phyloP scores from a whole-genome alignment of 192 early-diverging fungal genomes.

The Tieghemiomyces parasiticus region DNA sequence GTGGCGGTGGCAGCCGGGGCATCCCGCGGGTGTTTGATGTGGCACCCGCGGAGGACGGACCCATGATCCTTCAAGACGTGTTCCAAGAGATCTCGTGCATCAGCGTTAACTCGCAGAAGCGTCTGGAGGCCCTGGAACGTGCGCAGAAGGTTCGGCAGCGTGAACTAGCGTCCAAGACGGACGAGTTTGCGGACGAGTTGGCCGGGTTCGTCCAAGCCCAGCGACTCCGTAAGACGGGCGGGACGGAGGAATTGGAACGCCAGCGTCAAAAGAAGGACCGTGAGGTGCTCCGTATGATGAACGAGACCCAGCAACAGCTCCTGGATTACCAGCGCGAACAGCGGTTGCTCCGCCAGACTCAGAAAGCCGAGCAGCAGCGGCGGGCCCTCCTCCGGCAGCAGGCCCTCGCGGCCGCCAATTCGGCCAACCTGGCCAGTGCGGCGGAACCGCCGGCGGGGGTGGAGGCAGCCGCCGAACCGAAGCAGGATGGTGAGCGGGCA shows the following conservation, averaged over 20 bases:
- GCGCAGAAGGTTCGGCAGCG: conserved; percentile 47
- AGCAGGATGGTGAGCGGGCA: no score
- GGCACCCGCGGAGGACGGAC: conserved; percentile 38
- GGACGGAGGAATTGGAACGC: conserved; percentile 55
- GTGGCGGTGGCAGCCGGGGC: conserved; percentile 17
- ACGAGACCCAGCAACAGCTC: conserved; percentile 13
- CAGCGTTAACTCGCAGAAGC: conserved; percentile 42
- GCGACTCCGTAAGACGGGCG: conserved; percentile 60
- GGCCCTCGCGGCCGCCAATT: background rate
- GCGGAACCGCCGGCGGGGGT: no score
- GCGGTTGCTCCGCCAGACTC: conserved; percentile 9
- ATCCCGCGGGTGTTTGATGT: conserved; percentile 35
- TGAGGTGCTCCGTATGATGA: conserved; percentile 38
- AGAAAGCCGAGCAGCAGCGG: conserved; percentile 7
- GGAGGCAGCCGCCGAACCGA: no score
- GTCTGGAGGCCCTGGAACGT: conserved; percentile 46
- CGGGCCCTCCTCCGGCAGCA: background rate
- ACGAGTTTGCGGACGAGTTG: conserved; percentile 65
- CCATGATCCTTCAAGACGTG: conserved; percentile 46
- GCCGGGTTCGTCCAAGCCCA: conserved; percentile 43
- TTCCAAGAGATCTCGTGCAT: conserved; percentile 53
- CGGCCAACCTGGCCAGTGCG: no score
- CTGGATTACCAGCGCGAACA: conserved; percentile 3
- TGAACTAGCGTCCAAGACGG: conserved; percentile 49
- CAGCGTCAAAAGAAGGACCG: conserved; percentile 48